These are phyloP conservation scores for Aurifilum marmelostoma DNA, from an alignment of 2,329 filamentous ascomycete genomes.

Conservation along the genomic window DNA sequence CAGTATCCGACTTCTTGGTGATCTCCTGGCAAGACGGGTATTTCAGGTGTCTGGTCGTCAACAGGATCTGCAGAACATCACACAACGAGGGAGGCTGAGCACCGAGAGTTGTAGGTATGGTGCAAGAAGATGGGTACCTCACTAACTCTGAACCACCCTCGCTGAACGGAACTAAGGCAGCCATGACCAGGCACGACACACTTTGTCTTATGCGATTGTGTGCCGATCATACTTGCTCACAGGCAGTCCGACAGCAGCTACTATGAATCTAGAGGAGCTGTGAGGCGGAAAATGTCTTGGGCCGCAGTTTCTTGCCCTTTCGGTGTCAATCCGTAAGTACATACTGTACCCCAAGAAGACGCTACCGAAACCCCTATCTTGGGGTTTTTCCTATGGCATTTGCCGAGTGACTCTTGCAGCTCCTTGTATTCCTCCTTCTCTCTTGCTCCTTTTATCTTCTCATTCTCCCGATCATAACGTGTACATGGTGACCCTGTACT, in stretches of 20 bases:
- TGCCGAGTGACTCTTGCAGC: too few relatives aligned
- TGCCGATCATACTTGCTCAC: not conserved
- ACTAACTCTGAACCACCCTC: not conserved
- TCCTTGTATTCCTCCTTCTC: too few relatives aligned
- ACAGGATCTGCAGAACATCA: slow-evolving; percentile 32
- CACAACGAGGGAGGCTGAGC: slow-evolving; percentile 13
- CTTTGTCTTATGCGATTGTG: not conserved
- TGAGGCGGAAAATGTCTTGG: too few relatives aligned
- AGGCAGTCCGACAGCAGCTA: not conserved
- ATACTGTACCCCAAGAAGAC: not conserved
- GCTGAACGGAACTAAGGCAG: not conserved
- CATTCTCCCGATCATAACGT: not conserved
- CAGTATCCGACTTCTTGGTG: not conserved
- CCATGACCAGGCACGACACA: not conserved
- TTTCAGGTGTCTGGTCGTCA: slow-evolving; percentile 23
- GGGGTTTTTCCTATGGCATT: too few relatives aligned
- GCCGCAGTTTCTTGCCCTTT: too few relatives aligned
- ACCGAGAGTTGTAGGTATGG: not conserved
- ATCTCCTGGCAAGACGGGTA: slow-evolving; percentile 2
- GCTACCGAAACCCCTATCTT: not conserved
- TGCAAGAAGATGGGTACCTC: not conserved
- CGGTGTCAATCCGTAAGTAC: too few relatives aligned
- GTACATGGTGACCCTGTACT: not conserved
- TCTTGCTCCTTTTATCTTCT: too few relatives aligned
- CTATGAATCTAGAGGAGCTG: not conserved